A percentile compares a stretch with the other conserved stretches of the same genome.
phyloP scores from a whole-genome alignment of 2,329 filamentous ascomycete genomes.

The Ophiocordyceps camponoti-rufipedis region DNA sequence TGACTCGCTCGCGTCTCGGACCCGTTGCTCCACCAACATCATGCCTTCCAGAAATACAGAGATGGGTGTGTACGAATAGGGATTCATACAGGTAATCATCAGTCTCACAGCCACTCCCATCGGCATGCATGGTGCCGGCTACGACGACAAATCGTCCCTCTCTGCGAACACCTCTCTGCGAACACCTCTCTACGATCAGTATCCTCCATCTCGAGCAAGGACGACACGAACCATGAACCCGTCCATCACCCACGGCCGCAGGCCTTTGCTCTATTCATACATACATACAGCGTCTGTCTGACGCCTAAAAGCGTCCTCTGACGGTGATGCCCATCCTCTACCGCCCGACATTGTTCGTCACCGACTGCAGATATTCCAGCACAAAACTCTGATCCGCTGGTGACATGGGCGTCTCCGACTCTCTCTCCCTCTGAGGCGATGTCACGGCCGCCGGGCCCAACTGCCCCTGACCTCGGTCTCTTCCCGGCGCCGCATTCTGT shows the following conservation, averaged over 20 bases:
- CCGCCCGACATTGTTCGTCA: slow-evolving; percentile 18
- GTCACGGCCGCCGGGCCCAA: slow-evolving; percentile 1
- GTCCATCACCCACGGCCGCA: too few species aligned
- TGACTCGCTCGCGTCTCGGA: background rate
- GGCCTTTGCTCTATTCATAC: too few species aligned
- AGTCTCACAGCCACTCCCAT: too few species aligned
- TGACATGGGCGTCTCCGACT: slow-evolving; percentile 38
- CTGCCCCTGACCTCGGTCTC: background rate
- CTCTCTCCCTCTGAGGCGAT: slow-evolving; percentile 18
- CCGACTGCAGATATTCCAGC: slow-evolving; percentile 51
- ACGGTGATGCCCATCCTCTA: slow-evolving; percentile 10
- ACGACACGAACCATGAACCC: too few species aligned
- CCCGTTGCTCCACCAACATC: background rate
- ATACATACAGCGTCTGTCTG: background rate
- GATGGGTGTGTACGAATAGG: too few species aligned
- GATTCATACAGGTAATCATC: too few species aligned
- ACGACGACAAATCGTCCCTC: background rate
- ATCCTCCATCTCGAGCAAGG: background rate
- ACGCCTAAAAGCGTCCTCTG: background rate
- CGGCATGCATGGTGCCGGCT: background rate
- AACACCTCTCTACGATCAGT: too few species aligned
- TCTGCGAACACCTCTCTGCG: too few species aligned
- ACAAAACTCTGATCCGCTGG: slow-evolving; percentile 60
- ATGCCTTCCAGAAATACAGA: background rate
- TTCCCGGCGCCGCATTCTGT: background rate